Percentiles rank a stretch among this genome's conserved stretches.
These are phyloP conservation scores for Dendrocalamus latiflorus DNA, from an alignment of 202 grass and related monocot genomes.

Conservation along the genomic window DNA sequence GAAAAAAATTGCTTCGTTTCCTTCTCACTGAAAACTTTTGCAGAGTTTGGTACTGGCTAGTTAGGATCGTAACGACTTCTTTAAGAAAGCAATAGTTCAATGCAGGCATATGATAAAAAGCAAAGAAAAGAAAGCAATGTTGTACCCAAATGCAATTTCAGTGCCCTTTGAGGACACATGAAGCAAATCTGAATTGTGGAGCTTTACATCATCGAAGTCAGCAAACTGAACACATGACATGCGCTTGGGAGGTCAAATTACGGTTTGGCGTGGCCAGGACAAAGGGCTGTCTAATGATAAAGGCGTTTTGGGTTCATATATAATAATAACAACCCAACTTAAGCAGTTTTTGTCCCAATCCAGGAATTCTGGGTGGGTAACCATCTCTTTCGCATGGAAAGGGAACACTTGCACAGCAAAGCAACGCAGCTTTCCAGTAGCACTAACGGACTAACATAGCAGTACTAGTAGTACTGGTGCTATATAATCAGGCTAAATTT, in stretches of 20 bases:
- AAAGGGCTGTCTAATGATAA: neutral
- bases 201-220: neutral
- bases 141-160: neutral
- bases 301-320: neutral
- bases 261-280: neutral
- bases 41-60: neutral
- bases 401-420: too few species aligned
- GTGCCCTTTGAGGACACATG: neutral
- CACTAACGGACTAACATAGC: neutral
- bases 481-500: neutral
- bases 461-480: neutral
- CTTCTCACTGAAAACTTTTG: neutral
- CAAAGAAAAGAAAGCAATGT: too few species aligned
- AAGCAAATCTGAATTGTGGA: neutral
- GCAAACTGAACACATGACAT: neutral
- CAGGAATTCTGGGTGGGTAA: neutral
- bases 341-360: neutral
- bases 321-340: neutral
- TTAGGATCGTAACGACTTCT: too few species aligned
- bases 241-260: neutral
- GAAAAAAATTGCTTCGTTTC: neutral
- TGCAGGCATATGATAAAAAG: neutral
- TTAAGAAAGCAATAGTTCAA: neutral
- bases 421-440: neutral
- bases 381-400: slow-evolving; percentile 14